Evolutionary conservation across 805 yeast species (phyloP), one percentile per base, ranked within the genome.

Genomic region (Saccharomycopsis fodiens): DNA sequence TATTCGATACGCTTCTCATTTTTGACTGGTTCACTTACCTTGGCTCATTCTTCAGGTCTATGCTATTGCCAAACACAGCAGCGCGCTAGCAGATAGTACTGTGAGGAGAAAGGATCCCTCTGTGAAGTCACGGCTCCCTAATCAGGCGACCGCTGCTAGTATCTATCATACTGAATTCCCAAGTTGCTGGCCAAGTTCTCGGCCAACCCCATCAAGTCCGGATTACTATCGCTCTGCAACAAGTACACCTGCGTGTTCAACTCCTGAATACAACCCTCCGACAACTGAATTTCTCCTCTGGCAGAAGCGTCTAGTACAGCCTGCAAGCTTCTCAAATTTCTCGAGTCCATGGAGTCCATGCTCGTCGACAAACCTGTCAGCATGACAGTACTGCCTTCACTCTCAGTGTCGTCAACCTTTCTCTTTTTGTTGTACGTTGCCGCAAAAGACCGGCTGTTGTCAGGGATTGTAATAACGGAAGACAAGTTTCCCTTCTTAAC

Each of bases 261-360:
- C 44, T 66, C 70, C 25, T 57, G 54, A 15, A 58, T 36, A 4
- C 65, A 58, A 12, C 31, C 39, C 10, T 52, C 43, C 3, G 57
- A 52, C 3, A 62, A 45, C 34, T 49, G 52, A 21, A 65, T 40
- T 8, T 55, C 54, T 13, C 57, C 55, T 12, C 47, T 41, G 16
- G 44, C 44, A 13, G 57, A 46, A 4, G 53, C 44, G 21, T 25
- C 42, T 2, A 50, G 38, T 17, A 52, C 47, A 2, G 45, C 42
- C 5, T 43, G 35, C 22, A 51, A 35, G 30, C 21, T 39, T 17
- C 36, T 38, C n/a, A 13, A 29, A 19, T 30, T 31, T 1, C 27
- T 22, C 3, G 27, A 17, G 20, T 32, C 36, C 10, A 10, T 19
- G 20, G 36, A 10, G 23, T 20, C 17, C 29, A 39, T 23, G 37